Evolutionary conservation across 257 asterid species (phyloP).

Genomic region (Jaltomata sinuosa): DNA sequence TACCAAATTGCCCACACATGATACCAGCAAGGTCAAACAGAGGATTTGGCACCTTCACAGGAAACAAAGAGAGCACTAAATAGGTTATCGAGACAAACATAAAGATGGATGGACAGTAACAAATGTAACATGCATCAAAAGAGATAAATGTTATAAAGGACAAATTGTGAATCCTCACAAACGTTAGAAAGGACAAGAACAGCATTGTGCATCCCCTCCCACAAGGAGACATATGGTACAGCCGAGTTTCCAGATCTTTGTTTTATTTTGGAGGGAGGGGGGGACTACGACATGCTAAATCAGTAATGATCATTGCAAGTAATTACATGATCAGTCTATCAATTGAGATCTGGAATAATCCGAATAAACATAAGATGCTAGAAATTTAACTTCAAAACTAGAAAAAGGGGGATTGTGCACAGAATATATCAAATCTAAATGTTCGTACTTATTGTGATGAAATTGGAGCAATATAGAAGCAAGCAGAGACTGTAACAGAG

Average conservation of each 20-base stretch:
- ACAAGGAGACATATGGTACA: background rate
- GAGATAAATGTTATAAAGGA: background rate
- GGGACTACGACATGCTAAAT: background rate
- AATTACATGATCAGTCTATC: background rate
- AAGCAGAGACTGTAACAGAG: background rate
- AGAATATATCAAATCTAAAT: background rate
- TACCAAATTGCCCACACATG: conserved; percentile 34
- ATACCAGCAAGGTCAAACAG: conserved; percentile 33
- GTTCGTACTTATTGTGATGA: background rate
- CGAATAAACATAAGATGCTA: background rate
- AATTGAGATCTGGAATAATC: background rate
- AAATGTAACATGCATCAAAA: background rate
- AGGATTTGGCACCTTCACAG: conserved; percentile 32
- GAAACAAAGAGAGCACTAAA: background rate
- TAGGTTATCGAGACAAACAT: background rate
- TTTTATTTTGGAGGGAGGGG: background rate
- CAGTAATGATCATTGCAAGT: background rate
- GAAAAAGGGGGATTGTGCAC: background rate
- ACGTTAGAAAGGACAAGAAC: background rate
- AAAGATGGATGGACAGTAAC: background rate
- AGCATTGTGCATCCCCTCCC: background rate
- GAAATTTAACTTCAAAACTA: background rate
- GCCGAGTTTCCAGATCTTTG: background rate
- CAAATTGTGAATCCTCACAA: background rate
- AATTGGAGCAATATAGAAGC: background rate